These are phyloP conservation scores for Huntiella savannae DNA, from an alignment of 2,329 filamentous ascomycete species.

Conservation along the genomic window DNA sequence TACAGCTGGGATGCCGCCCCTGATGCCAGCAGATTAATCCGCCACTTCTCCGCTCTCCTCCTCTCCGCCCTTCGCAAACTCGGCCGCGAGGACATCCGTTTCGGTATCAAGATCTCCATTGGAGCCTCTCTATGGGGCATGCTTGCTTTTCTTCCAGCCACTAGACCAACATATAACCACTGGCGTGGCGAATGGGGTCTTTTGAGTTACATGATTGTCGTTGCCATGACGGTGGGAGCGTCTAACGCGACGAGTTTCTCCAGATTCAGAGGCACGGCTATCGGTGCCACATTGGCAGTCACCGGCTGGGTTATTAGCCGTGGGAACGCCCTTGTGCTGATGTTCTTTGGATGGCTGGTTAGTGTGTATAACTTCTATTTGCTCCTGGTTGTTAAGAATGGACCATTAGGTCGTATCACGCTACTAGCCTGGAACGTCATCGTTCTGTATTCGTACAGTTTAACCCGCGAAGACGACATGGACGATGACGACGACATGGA, in stretches of 20 bases:
- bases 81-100: constrained; percentile 41
- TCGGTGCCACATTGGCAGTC: constrained; percentile 60
- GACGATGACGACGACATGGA: constrained; percentile 77
- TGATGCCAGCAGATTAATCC: constrained; percentile 25
- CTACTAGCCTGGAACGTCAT: constrained; percentile 92
- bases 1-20: constrained; percentile 38
- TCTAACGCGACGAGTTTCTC: constrained; percentile 83
- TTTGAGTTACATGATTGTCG: constrained; percentile 93
- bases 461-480: constrained; percentile 60
- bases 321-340: constrained; percentile 57
- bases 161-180: constrained; percentile 60
- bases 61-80: constrained; percentile 29
- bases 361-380: constrained; percentile 75
- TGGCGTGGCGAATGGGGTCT: constrained; percentile 97
- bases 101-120: constrained; percentile 82
- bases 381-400: constrained; percentile 66
- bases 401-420: constrained; percentile 81
- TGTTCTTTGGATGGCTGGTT: constrained; percentile 64
- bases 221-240: constrained; percentile 90
- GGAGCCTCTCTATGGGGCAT: constrained; percentile 79
- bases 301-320: constrained; percentile 58
- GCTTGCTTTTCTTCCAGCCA: constrained; percentile 65
- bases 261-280: constrained; percentile 67
- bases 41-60: constrained; percentile 26
- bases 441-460: constrained; percentile 80